Evolutionary conservation across 2,329 filamentous ascomycete species (phyloP).

Genomic region (Thielaviopsis musarum): DNA sequence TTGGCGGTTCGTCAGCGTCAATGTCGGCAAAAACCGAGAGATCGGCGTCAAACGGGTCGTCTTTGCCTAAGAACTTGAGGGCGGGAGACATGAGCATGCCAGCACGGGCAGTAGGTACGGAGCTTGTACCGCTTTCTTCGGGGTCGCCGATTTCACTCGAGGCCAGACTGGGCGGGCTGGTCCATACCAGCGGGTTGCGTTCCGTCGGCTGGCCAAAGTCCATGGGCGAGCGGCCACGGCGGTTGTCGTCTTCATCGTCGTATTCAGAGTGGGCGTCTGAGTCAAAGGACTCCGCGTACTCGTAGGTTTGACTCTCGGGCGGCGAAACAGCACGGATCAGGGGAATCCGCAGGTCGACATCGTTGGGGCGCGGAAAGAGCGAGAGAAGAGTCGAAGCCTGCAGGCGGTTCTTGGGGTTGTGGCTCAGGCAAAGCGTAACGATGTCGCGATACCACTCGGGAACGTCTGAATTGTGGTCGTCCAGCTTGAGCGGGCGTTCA

Average conservation of each 20-base stretch:
- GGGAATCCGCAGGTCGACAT: slow-evolving; percentile 7
- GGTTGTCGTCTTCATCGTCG: slow-evolving; percentile 8
- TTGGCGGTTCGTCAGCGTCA: neutral
- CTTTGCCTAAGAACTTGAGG: neutral
- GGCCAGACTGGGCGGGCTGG: slow-evolving; percentile 9
- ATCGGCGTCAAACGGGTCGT: neutral
- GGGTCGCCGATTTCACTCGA: slow-evolving; percentile 6
- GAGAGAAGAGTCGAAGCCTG: slow-evolving; percentile 56
- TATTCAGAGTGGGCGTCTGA: slow-evolving; percentile 3
- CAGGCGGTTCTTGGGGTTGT: slow-evolving; percentile 53
- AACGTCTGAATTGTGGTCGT: slow-evolving; percentile 39
- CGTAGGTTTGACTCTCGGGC: slow-evolving; percentile 12
- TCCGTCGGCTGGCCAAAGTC: slow-evolving; percentile 8
- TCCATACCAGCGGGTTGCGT: slow-evolving; percentile 10
- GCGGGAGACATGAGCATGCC: neutral
- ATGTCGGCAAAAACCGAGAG: neutral
- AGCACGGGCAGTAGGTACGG: neutral
- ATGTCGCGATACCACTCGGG: slow-evolving; percentile 67
- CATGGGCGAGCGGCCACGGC: slow-evolving; percentile 10
- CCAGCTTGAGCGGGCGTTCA: slow-evolving; percentile 44
- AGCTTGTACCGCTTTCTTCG: slow-evolving; percentile 1
- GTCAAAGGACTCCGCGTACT: neutral
- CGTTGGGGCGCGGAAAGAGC: slow-evolving; percentile 39
- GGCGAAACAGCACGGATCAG: slow-evolving; percentile 16
- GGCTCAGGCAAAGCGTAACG: slow-evolving; percentile 59